Base-by-base conservation (phyloP, 2,329 filamentous ascomycete genomes). In the Hypocrella siamensis region DNA sequence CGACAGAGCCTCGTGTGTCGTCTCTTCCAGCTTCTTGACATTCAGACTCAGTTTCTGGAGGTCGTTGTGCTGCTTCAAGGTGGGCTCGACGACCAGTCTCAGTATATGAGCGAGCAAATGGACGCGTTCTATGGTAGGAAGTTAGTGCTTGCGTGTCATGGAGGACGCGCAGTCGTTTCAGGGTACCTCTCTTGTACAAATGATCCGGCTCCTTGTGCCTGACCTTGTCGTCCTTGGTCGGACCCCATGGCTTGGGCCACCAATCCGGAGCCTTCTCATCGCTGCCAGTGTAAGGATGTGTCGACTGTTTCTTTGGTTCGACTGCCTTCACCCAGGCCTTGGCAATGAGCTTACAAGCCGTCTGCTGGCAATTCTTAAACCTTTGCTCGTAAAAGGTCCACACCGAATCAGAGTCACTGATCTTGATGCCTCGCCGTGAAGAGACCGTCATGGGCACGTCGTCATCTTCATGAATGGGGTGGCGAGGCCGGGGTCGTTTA, bases 241-340 rank as follows among this genome's bases (percentile, higher is more conserved):
- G 45, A 0, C 67, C 59, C 63, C 66, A 64, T 6, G 61, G 55
- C 45, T 66, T 60, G 3, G 75, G 75, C 75, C 75, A 79, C 75
- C 75, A 80, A 31, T 67, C 66, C 0, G 75, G 72, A 2, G 67
- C 67, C 40, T 70, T 73, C 19, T 65, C 65, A 28, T 75, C 66
- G 19, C 65, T 68, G n/a, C 64, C 62, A 2, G 74, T 79, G 45
- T 85, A 85, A 0, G 79, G 79, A 42, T 79, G 73, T 14, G 70
- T 76, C 0, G 75, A 76, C 50, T 83, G 79, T 51, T 85, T 85
- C 53, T 79, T 82, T 0, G 79, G 79, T 42, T 80, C 77, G 2
- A 84, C 70, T 2, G 71, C 63, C 46, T 82, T 82, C 36, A 85
- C 74, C 70, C 79, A 84, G 9, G 70, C 75, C 48, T 84, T 85